Base-by-base conservation (phyloP, 2,329 filamentous ascomycete genomes). In the Cadophora malorum region DNA sequence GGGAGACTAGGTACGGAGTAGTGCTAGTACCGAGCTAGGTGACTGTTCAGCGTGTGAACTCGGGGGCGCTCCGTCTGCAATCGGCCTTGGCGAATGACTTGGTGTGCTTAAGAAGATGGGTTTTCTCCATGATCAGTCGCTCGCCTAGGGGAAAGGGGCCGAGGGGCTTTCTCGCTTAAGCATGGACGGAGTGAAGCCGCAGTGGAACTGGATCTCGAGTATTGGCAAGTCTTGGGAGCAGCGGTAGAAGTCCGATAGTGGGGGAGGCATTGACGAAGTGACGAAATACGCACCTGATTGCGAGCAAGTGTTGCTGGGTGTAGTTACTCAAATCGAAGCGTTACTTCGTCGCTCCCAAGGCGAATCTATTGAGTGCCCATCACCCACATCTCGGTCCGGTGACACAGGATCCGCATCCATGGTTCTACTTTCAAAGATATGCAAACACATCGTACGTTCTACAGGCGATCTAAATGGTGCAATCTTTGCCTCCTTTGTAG, bases 191-290 rank as follows among this genome's bases (percentile, higher is more conserved):
- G 52, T 21, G n/a, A 49, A 21, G 45, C 45, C 45, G 45, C 19
- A n/a, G n/a, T 8, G 21, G 45, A 49, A 49, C 45, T 33, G 52
- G 23, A 31, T 55, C 4, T 28, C 16, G 41, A 45, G 6, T 45
- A 45, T 55, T 55, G 25, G 52, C 52, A 33, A 25, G 12, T 19
- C 52, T 55, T 55, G 52, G 52, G 12, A 55, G 41, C 16, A 45
- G 52, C 52, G 25, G 52, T 55, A 25, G 52, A 55, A 55, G 52
- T n/a, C 52, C 52, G 52, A 55, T 8, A 55, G 52, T 55, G 28
- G 52, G 52, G 28, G 25, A n/a, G 28, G 25, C 8, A 14, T 8
- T 7, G 52, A 28, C 2, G 16, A 28, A 5, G 31, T 19, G 25
- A 33, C 41, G 41, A 45, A 5, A 45, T 45, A 19, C 41, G 16